Evolutionary conservation across 345 rosid species (phyloP).

Genomic region (Triadica sebifera): DNA sequence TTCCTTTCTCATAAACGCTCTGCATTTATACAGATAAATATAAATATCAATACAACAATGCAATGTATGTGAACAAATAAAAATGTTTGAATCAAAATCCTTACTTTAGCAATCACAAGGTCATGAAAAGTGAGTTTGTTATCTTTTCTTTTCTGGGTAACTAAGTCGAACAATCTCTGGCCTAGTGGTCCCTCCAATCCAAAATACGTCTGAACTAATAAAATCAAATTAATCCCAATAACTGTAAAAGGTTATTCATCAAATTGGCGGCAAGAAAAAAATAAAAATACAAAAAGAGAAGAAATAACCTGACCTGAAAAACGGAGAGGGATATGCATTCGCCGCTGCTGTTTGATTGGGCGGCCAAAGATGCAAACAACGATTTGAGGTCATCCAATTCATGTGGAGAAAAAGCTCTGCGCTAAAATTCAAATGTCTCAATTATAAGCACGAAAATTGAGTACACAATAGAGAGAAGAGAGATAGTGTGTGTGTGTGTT

Average conservation of each 20-base stretch:
- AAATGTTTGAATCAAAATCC: slow-evolving; percentile 10
- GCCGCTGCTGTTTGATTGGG: slow-evolving; percentile 53
- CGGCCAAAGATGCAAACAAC: slow-evolving; percentile 58
- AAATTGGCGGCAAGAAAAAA: background rate
- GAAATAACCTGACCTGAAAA: slow-evolving; percentile 51
- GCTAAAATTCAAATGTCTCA: background rate
- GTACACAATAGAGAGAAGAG: background rate
- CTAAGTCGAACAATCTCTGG: slow-evolving; percentile 61
- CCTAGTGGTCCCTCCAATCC: slow-evolving; percentile 58
- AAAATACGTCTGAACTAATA: slow-evolving; percentile 46
- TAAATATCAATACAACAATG: background rate
- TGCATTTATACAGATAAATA: slow-evolving; percentile 23
- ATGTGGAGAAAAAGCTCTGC: slow-evolving; percentile 67
- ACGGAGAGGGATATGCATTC: slow-evolving; percentile 43
- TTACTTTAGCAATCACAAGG: slow-evolving; percentile 83
- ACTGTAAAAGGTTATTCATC: background rate
- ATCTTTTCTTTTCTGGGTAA: slow-evolving; percentile 62
- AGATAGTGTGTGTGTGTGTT: background rate
- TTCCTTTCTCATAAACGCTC: slow-evolving; percentile 83
- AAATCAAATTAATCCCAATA: slow-evolving; percentile 3
- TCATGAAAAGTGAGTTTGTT: slow-evolving; percentile 58
- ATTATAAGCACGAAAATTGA: background rate
- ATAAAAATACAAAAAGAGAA: background rate
- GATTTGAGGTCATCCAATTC: slow-evolving; percentile 66
- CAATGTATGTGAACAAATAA: background rate